Base-by-base conservation (phyloP, 1,139 yeast species). In the Casaregolazyma suthepensis region DNA sequence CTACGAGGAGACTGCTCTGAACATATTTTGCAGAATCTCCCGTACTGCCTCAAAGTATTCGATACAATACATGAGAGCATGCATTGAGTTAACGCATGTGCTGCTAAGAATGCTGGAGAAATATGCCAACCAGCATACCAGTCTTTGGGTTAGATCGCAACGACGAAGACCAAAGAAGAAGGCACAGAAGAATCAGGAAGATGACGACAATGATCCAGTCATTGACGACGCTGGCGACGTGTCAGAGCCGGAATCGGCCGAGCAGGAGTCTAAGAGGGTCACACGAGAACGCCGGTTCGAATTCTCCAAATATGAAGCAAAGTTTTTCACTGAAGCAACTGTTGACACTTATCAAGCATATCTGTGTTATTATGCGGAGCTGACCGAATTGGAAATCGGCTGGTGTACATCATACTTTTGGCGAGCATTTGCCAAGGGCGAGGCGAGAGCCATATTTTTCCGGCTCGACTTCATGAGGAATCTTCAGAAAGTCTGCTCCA, bases 381-480 rank as follows among this genome's bases (percentile, higher is more conserved):
- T 91, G 49, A 71, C 77, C 0, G 80, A 79, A 51, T 76, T 72
- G 12, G 85, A 85, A 54, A 73, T 93, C 48, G 83, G 83, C 61
- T 76, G 78, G 55, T 83, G 86, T 19, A 66, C 93, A 29, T 75
- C 84, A 1, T 91, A 82, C 65, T 82, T 90, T 63, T 90, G 88
- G 64, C 74, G 88, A 42, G 69, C 89, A 0, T 83, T 90, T 61
- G 83, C 85, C 52, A 76, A 82, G 55, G 78, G 82, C 38, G 85
- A 83, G 56, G 79, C 78, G 55, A 81, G 82, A 38, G 63, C n/a
- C 6, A 77, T 82, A 12, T 72, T 91, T 43, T 85, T 77, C 63
- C 75, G 96, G 48, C 68, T 93, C 42, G 97, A 93, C 66, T 82
- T 93, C 62, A 79, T 93, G 69, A 66, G 75, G n/a, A 65, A 78